Evolutionary conservation across 257 asterid species (phyloP).

Genomic region (Solanum ossicruentum): DNA sequence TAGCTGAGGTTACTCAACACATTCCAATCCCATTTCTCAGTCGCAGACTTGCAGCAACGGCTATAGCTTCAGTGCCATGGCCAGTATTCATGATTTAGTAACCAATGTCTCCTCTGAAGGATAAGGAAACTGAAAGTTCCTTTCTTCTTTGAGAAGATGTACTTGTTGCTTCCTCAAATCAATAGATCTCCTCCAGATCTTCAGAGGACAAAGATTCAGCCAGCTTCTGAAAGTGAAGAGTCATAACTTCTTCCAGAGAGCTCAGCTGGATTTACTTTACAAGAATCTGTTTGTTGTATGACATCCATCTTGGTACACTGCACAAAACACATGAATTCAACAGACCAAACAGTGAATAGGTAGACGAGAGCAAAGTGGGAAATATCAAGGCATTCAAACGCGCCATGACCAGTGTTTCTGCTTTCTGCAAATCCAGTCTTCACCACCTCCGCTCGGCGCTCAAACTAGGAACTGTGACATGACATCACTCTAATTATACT

Average conservation of each 20-base stretch:
- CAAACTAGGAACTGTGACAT: slow-evolving; percentile 70
- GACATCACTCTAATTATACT: background rate
- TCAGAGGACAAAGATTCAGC: slow-evolving; percentile 34
- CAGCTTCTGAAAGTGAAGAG: slow-evolving; percentile 61
- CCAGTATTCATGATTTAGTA: slow-evolving; percentile 70
- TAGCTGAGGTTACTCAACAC: slow-evolving; percentile 93
- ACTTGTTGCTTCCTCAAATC: slow-evolving; percentile 82
- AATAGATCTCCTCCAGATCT: slow-evolving; percentile 59
- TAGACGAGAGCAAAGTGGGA: slow-evolving; percentile 47
- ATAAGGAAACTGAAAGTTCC: slow-evolving; percentile 61
- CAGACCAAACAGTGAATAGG: slow-evolving; percentile 83
- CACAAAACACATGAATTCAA: slow-evolving; percentile 70
- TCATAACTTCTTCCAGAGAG: slow-evolving; percentile 82
- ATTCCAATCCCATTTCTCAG: slow-evolving; percentile 92
- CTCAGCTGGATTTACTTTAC: slow-evolving; percentile 87
- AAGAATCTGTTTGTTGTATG: slow-evolving; percentile 63
- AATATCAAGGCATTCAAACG: slow-evolving; percentile 61
- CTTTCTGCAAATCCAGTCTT: slow-evolving; percentile 65
- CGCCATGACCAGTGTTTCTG: slow-evolving; percentile 82
- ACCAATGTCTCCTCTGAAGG: slow-evolving; percentile 79
- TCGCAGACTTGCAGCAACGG: slow-evolving; percentile 29
- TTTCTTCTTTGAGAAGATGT: slow-evolving; percentile 55
- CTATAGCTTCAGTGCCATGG: slow-evolving; percentile 83
- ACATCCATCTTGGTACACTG: slow-evolving; percentile 67
- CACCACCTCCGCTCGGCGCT: slow-evolving; percentile 59